Base-by-base conservation (phyloP, 2,329 filamentous ascomycete genomes). In the Aquanectria penicillioides region DNA sequence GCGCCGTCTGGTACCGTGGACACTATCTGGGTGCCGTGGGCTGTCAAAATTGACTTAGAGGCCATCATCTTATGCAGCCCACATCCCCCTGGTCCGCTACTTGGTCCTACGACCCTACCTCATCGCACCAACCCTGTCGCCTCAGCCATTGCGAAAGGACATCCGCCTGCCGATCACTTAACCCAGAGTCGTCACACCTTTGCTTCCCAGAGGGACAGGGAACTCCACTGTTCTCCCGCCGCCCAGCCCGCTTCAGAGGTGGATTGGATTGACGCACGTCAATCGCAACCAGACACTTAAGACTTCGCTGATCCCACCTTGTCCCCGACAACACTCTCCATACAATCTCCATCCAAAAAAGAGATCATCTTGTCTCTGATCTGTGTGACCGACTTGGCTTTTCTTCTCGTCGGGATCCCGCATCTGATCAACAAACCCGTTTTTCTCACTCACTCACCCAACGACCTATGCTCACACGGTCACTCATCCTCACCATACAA, bases 301-400 rank as follows among this genome's bases (percentile, higher is more conserved):
- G 75, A 83, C 80, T 79, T 81, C 80, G 83, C 82, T 84, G 83
- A 85, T 85, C 83, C 83, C 82, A 80, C 74, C 69, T 73, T 69
- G 70, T 66, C 63, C 63, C 71, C 68, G 59, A 68, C 73, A 67
- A 63, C 68, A 65, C 64, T 69, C 63, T 70, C 70, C 69, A 71
- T 69, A 69, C 64, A 44, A 74, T 70, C 71, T 74, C 70, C 57
- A 73, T 59, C 64, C 55, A 62, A 58, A 62, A 63, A 59, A 63
- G 68, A 33, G 71, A 74, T 74, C 71, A 68, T 77, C 73, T 74
- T 76, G 71, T 74, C 68, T 74, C 62, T 76, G 69, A 77, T 73
- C 73, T 73, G 76, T 75, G 71, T 72, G 72, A 76, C 76, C 76
- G 73, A 80, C 79, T 81, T 79, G 78, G 74, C 77, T 75, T 72